Percentiles rank a stretch among this genome's conserved stretches.
Conservation (phyloP, 2,329 filamentous ascomycete genomes). For the Incumbomyces delicatus region DNA sequence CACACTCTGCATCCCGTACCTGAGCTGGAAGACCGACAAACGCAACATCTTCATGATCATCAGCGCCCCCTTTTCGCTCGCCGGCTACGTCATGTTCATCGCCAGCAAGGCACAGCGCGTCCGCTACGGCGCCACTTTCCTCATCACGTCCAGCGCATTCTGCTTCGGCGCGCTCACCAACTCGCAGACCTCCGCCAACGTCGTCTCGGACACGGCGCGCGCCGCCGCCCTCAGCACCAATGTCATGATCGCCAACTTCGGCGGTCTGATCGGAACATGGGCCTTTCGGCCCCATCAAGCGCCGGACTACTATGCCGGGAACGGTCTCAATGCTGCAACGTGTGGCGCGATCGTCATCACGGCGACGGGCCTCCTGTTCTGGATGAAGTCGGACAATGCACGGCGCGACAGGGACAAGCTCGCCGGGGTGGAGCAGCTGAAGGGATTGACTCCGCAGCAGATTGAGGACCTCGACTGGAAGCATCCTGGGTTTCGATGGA, state of each 20-base stretch:
- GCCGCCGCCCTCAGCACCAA: slow-evolving; percentile 56
- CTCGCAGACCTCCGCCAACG: slow-evolving; percentile 59
- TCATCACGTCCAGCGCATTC: slow-evolving; percentile 57
- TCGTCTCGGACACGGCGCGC: slow-evolving; percentile 60
- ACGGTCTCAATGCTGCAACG: slow-evolving; percentile 59
- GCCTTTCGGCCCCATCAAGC: slow-evolving; percentile 53
- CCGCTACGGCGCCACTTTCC: slow-evolving; percentile 61
- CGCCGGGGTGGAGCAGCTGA: slow-evolving; percentile 47
- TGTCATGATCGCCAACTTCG: slow-evolving; percentile 66
- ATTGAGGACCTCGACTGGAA: slow-evolving; percentile 56
- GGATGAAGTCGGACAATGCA: slow-evolving; percentile 56
- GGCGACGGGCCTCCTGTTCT: slow-evolving; percentile 42
- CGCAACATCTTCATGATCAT: slow-evolving; percentile 52
- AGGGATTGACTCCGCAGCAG: slow-evolving; percentile 42
- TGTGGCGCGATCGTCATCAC: slow-evolving; percentile 46
- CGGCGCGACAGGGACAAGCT: slow-evolving; percentile 45
- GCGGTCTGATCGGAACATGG: slow-evolving; percentile 58
- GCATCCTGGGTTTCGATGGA: slow-evolving; percentile 58
- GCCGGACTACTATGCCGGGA: slow-evolving; percentile 60
- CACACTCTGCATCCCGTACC: slow-evolving; percentile 48
- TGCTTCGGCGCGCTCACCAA: slow-evolving; percentile 55
- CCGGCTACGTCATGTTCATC: slow-evolving; percentile 42
- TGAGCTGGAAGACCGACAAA: slow-evolving; percentile 45
- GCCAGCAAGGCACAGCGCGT: slow-evolving; percentile 33
- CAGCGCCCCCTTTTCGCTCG: slow-evolving; percentile 50